phyloP scores from a whole-genome alignment of 768 basidiomycete genomes.

The Amanita muscaria region DNA sequence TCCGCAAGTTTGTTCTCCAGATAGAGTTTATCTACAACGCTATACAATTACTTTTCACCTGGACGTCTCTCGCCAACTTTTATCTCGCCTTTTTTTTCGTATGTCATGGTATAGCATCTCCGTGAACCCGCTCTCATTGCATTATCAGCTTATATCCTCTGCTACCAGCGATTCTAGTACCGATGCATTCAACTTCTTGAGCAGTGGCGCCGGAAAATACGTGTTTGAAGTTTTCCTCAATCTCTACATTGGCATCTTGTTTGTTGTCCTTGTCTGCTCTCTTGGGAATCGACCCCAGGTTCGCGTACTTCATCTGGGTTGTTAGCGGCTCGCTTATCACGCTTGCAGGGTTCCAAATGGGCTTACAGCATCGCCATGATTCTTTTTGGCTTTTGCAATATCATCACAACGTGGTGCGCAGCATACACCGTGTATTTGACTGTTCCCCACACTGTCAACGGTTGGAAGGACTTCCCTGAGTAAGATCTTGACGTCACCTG shows the following conservation, averaged over 20 bases:
- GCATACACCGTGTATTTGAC: slow-evolving; percentile 85
- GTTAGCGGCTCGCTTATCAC: slow-evolving; percentile 5
- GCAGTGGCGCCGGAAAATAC: slow-evolving; percentile 56
- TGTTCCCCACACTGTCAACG: slow-evolving; percentile 63
- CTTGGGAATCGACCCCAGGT: slow-evolving; percentile 84
- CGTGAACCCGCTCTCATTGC: not conserved
- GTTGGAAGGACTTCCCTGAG: slow-evolving; percentile 70
- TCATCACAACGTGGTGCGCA: slow-evolving; percentile 82
- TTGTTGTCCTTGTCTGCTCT: slow-evolving; percentile 77
- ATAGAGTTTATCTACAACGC: slow-evolving; percentile 91
- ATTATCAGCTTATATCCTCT: slow-evolving; percentile 64
- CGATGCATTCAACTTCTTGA: slow-evolving; percentile 82
- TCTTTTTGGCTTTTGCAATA: slow-evolving; percentile 69
- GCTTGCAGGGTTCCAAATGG: slow-evolving; percentile 68
- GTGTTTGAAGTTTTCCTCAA: slow-evolving; percentile 73
- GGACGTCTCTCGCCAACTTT: slow-evolving; percentile 91
- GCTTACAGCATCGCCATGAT: slow-evolving; percentile 70
- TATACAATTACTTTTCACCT: slow-evolving; percentile 83
- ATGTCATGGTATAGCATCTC: slow-evolving; percentile 24
- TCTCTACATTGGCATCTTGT: slow-evolving; percentile 80
- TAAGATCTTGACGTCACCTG: slow-evolving; percentile 26
- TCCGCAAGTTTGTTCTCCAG: slow-evolving; percentile 71
- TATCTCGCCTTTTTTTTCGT: slow-evolving; percentile 94
- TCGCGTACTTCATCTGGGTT: slow-evolving; percentile 7
- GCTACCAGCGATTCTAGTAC: slow-evolving; percentile 48